Base-by-base conservation (phyloP, 164 flowering plant species). In the Cinnamomum micranthum region DNA sequence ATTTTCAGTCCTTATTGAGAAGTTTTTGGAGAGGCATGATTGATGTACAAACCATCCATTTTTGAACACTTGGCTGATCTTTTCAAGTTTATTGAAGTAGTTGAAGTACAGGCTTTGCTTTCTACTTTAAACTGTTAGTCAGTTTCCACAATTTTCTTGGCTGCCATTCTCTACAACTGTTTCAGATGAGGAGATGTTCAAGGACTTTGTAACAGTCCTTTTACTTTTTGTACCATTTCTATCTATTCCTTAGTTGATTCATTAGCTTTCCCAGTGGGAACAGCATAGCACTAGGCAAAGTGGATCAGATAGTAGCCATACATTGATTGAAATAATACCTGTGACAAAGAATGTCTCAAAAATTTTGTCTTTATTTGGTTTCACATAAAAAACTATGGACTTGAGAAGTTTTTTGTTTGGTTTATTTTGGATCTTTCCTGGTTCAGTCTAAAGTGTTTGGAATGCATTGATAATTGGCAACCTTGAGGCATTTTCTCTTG, bases 1-100 rank as follows among this genome's bases (percentile, higher is more conserved):
- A 80, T 95, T 95, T 80, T 95, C 98, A 4, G 79, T 76, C 35
- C 52, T 82, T 79, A 80, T 80, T 11, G 85, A 82, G 77, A 82
- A 82, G 31, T 82, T 82, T 68, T 64, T 82, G 77, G 81, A 79
- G 12, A 82, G 85, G 75, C 82, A 82, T 64, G 69, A 73, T 75
- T 82, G 76, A 77, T 75, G 12, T 58, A 24, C 71, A 68, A 6
- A 52, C 23, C 15, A 64, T 41, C 52, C 69, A 65, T 17, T 68
- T 74, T 74, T 74, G 51, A 65, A 50, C 19, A n/a, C 15, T 50
- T 7, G 20, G 17, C 41, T 50, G 23, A 23, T 27, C 9, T 19
- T 22, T 51, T 23, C 22, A 68, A 55, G 50, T 70, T 70, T n/a
- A 31, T 17, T 28, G 35, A 33, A 31, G 69, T 52, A 33, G 69